These are phyloP conservation scores for Moesziomyces globuligerus DNA, from an alignment of 1,284 basidiomycete species.

Conservation along the genomic window DNA sequence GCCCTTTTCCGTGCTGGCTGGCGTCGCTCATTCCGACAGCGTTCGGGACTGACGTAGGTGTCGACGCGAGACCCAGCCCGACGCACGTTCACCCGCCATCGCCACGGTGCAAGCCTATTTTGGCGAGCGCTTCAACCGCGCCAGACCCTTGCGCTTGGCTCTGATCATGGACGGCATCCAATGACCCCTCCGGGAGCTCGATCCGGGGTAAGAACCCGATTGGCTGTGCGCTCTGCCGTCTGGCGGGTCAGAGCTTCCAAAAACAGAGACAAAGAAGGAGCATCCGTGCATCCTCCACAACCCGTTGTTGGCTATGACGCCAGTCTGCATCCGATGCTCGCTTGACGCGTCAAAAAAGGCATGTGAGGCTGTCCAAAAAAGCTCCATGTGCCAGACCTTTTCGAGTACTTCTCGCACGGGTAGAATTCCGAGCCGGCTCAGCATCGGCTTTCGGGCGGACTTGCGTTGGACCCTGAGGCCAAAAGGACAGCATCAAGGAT, in stretches of 20 bases:
- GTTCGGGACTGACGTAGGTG: conserved; percentile 33
- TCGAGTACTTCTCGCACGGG: conserved; percentile 9
- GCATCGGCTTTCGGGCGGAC: not conserved
- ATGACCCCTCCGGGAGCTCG: too few relatives aligned
- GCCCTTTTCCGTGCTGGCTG: too few relatives aligned
- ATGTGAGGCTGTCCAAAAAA: too few relatives aligned
- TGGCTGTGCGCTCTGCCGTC: not conserved
- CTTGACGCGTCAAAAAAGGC: not conserved
- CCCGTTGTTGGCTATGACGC: conserved; percentile 17
- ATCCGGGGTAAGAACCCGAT: not conserved
- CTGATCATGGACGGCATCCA: not conserved
- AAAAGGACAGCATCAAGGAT: not conserved
- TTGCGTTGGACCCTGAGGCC: conserved; percentile 1
- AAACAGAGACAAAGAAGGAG: conserved; percentile 6
- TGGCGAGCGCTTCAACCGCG: too few relatives aligned
- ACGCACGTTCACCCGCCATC: not conserved
- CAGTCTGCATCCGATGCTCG: conserved; percentile 18
- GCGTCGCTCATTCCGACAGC: conserved; percentile 16
- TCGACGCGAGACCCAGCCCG: not conserved
- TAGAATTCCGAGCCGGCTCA: conserved; percentile 11
- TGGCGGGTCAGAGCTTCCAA: too few relatives aligned
- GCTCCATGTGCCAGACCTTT: too few relatives aligned
- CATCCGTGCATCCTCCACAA: conserved; percentile 13
- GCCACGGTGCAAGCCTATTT: too few relatives aligned
- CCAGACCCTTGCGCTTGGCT: not conserved